Base-by-base conservation (phyloP, 2,329 filamentous ascomycete genomes). In the Cladosporium sphaerospermum region DNA sequence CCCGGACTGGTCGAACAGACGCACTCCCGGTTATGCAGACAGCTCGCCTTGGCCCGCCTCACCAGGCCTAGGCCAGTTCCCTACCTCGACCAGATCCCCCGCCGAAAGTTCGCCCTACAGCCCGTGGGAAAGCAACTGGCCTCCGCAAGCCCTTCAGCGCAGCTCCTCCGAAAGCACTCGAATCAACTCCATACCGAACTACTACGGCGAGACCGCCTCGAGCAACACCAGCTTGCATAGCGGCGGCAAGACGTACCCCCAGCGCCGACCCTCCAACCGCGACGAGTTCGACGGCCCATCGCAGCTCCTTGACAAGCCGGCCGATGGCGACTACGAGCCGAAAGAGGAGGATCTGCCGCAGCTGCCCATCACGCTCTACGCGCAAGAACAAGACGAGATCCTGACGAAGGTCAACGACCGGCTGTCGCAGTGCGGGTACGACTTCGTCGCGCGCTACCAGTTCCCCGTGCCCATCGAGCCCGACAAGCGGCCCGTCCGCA, bases 211-310 rank as follows among this genome's bases (percentile, higher is more conserved):
- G 23, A 54, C 56, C n/a, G 54, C 55, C 16, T 57, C 57, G 8
- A 61, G 55, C 45, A 54, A 56, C 14, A 53, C 59, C 11, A 61
- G 57, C 49, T 54, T 64, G 19, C 59, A 64, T 39, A 56, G 52
- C n/a, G 32, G 48, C 31, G 40, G 50, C 42, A 64, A 61, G 54
- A 55, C 58, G 32, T 61, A 62, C 50, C 69, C 72, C 39, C 84
- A 88, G 65, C 79, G 86, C 61, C 80, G 86, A 31, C 83, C 87
- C 23, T 88, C 86, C 40, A 91, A 91, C 73, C 80, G 89, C 56
- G 89, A 95, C 75, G 89, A 93, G 71, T 95, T 95, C 71, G 89
- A 93, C 71, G 89, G 89, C 2, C 88, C 89, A 8, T 86, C 90
- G 62, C 89, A 95, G 68, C 85, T 90, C 60, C 76, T 95, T 59